A percentile compares a stretch with the other conserved stretches of the same genome.
Evolutionary conservation across 805 yeast species (phyloP).

Genomic region (Ogataea ramenticola): DNA sequence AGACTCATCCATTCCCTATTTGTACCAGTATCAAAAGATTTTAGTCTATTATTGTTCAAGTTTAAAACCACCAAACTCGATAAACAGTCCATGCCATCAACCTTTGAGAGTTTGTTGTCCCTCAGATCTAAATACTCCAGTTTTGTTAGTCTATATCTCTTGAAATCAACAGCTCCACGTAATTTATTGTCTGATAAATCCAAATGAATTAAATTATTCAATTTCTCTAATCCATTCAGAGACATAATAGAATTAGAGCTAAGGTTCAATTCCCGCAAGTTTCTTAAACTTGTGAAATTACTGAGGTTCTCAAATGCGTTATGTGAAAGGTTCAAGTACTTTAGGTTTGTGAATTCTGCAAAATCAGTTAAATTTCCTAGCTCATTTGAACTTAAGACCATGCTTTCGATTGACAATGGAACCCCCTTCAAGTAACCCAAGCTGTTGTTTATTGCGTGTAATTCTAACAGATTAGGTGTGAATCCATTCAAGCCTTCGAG

Average conservation of each 20-base stretch:
- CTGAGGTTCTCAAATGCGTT: slow-evolving; percentile 31
- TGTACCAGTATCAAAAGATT: slow-evolving; percentile 13
- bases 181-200: slow-evolving; percentile 36
- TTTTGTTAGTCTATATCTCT: slow-evolving; percentile 25
- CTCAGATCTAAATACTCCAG: slow-evolving; percentile 38
- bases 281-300: slow-evolving; percentile 31
- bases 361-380: slow-evolving; percentile 37
- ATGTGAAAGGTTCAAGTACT: slow-evolving; percentile 31
- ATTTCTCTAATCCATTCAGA: slow-evolving; percentile 29
- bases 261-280: slow-evolving; percentile 34
- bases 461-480: slow-evolving; percentile 33
- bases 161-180: slow-evolving; percentile 31
- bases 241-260: slow-evolving; percentile 28
- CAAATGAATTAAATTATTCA: slow-evolving; percentile 33
- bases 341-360: slow-evolving; percentile 31
- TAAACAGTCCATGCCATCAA: slow-evolving; percentile 30
- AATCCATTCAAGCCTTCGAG: slow-evolving; percentile 36
- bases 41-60: slow-evolving; percentile 33
- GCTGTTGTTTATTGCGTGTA: slow-evolving; percentile 36
- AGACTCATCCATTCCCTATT: not conserved
- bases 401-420: slow-evolving; percentile 30
- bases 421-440: slow-evolving; percentile 39
- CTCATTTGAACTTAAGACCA: slow-evolving; percentile 32
- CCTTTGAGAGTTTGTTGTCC: slow-evolving; percentile 29
- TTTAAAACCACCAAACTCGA: slow-evolving; percentile 32